Conservation (phyloP, 2,329 filamentous ascomycete genomes). For the Botrytis pseudocinerea region DNA sequence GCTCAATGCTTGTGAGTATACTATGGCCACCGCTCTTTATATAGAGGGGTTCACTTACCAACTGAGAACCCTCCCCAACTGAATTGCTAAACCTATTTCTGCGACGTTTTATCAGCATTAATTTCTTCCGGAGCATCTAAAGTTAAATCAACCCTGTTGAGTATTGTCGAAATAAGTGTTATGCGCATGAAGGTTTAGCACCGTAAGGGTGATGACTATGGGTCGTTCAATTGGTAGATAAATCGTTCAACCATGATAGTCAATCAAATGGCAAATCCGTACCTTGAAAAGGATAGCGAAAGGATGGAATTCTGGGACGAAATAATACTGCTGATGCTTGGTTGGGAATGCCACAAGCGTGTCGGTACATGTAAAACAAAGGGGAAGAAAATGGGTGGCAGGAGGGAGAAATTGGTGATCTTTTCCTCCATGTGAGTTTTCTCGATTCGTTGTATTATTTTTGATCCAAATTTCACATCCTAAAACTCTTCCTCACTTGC, state of each 20-base stretch:
- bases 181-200: background rate
- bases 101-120: background rate
- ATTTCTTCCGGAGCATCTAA: background rate
- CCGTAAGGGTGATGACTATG: background rate
- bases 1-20: background rate
- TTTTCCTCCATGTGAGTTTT: background rate
- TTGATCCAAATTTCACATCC: background rate
- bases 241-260: background rate
- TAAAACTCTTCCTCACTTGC: background rate
- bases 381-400: background rate
- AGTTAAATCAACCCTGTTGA: background rate
- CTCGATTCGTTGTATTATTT: background rate
- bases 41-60: background rate
- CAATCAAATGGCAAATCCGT: background rate
- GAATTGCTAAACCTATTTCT: background rate
- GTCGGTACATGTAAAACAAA: background rate
- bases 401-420: background rate
- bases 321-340: background rate
- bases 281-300: background rate
- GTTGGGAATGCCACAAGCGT: background rate
- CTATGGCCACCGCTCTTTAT: background rate
- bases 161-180: background rate
- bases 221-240: background rate
- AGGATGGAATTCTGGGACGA: background rate
- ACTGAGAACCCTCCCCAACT: background rate